Evolutionary conservation across 345 rosid species (phyloP).

Genomic region (Gossypium stocksii): DNA sequence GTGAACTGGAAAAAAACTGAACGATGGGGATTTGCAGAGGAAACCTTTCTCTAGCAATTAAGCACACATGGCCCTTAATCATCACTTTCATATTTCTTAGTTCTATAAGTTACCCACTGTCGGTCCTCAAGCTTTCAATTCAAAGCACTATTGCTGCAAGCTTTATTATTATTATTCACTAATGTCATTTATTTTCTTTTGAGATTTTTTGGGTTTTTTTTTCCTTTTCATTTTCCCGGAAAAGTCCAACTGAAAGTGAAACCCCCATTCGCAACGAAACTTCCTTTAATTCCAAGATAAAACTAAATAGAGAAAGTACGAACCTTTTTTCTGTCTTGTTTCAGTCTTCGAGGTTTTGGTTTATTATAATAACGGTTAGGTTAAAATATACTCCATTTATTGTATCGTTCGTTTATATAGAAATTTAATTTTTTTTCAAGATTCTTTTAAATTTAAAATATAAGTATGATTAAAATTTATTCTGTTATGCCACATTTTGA

Average conservation of each 20-base stretch:
- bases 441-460: too few relatives aligned
- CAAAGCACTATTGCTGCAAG: background rate
- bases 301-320: too few relatives aligned
- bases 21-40: background rate
- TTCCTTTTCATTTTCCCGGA: background rate
- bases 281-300: background rate
- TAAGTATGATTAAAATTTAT: too few relatives aligned
- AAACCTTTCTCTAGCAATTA: background rate
- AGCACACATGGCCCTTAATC: background rate
- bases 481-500: too few relatives aligned
- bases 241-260: background rate
- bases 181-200: too few relatives aligned
- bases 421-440: too few relatives aligned
- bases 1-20: slow-evolving; percentile 4
- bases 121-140: background rate
- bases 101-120: background rate
- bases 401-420: too few relatives aligned
- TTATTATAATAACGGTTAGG: too few relatives aligned
- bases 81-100: background rate
- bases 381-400: too few relatives aligned
- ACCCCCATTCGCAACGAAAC: background rate
- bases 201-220: background rate
- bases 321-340: too few relatives aligned
- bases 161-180: background rate
- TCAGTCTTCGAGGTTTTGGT: too few relatives aligned